These are phyloP conservation scores for Leccinum fallax DNA, from an alignment of 1,284 basidiomycete species.

Conservation along the genomic window DNA sequence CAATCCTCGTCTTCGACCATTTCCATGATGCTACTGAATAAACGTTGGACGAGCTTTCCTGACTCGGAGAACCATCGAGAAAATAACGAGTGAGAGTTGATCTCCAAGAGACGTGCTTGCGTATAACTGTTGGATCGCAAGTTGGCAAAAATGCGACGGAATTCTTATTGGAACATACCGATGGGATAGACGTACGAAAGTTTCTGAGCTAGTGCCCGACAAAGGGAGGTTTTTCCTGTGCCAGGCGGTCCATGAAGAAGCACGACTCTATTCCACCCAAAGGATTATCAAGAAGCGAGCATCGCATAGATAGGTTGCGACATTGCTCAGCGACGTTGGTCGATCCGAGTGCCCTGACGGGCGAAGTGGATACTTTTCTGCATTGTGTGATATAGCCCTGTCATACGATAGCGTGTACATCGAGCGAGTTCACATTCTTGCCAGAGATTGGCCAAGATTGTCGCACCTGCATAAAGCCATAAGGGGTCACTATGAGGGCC, in stretches of 20 bases:
- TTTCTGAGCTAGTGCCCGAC: slow-evolving; percentile 94
- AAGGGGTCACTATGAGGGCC: too few species aligned
- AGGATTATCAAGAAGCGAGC: too few species aligned
- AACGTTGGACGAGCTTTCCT: slow-evolving; percentile 94
- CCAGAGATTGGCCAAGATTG: too few species aligned
- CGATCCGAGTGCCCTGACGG: too few species aligned
- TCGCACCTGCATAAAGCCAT: too few species aligned
- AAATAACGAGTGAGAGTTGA: slow-evolving; percentile 96
- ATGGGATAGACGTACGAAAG: slow-evolving; percentile 85
- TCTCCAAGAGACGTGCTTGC: slow-evolving; percentile 88
- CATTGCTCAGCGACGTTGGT: too few species aligned
- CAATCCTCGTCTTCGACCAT: slow-evolving; percentile 87
- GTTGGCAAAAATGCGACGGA: slow-evolving; percentile 1
- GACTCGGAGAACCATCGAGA: slow-evolving; percentile 99
- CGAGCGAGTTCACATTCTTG: too few species aligned
- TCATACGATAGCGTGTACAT: too few species aligned
- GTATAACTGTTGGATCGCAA: slow-evolving; percentile 62
- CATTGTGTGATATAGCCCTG: too few species aligned
- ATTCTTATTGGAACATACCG: slow-evolving; percentile 48
- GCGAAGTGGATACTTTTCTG: too few species aligned
- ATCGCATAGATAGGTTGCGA: too few species aligned
- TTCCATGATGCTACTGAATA: slow-evolving; percentile 89
- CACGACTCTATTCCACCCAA: slow-evolving; percentile 86
- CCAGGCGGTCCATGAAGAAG: slow-evolving; percentile 96
- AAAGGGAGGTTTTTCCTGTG: slow-evolving; percentile 96